Conservation (phyloP, 306 rosid species). For the Pachyrhizus erosus region DNA sequence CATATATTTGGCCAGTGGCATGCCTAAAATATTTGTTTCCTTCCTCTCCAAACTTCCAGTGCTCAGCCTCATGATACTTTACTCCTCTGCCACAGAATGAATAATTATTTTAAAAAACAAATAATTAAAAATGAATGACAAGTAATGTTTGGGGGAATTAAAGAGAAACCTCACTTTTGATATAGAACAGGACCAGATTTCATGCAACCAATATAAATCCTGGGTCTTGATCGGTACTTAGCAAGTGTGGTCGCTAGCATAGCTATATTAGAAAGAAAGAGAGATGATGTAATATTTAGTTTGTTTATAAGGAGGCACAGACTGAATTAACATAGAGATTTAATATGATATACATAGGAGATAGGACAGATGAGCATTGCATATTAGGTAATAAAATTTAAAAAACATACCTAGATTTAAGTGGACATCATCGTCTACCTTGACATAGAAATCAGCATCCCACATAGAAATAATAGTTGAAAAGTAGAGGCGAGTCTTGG, state of each 20-base stretch:
- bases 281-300: not conserved
- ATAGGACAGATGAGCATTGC: too few relatives aligned
- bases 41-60: conserved; percentile 94
- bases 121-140: too few relatives aligned
- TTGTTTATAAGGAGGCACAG: not conserved
- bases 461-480: conserved; percentile 73
- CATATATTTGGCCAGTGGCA: conserved; percentile 97
- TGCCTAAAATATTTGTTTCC: conserved; percentile 95
- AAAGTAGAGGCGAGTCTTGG: conserved; percentile 85
- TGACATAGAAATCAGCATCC: conserved; percentile 88
- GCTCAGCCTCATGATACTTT: conserved; percentile 89
- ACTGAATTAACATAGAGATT: not conserved
- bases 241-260: conserved; percentile 64
- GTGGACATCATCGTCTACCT: conserved; percentile 92
- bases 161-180: conserved; percentile 57
- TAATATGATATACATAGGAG: too few relatives aligned
- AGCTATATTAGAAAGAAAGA: conserved; percentile 46
- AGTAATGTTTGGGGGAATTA: too few relatives aligned
- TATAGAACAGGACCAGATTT: conserved; percentile 95
- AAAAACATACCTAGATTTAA: conserved; percentile 87
- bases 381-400: too few relatives aligned
- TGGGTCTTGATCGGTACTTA: conserved; percentile 66
- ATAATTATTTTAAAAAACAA: too few relatives aligned
- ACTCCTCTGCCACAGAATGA: conserved; percentile 70
- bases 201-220: conserved; percentile 93